Base-by-base conservation (phyloP, 148 eudicot genomes). In the Heliamphora exappendiculata region DNA sequence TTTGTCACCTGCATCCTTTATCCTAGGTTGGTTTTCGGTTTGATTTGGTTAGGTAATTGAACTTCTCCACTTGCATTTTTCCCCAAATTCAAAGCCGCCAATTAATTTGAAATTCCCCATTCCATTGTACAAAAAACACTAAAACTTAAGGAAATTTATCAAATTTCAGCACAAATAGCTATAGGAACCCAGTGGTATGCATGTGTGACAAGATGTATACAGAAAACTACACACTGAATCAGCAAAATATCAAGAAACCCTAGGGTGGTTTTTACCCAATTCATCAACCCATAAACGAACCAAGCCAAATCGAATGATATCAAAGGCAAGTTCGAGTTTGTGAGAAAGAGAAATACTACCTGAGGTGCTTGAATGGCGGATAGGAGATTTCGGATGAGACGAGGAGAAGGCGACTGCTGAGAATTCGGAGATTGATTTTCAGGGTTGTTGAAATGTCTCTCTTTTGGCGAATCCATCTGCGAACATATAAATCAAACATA, bases 301-400 rank as follows among this genome's bases (percentile, higher is more conserved):
- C 37, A 13, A 28, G 20, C 20, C 12, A 55, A 58, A 44, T 19
- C 36, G 70, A 41, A 37, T 1, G 11, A 31, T 9, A 42, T 4
- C 31, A 64, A 3, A 41, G 28, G 24, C 47, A 67, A 20, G 49
- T 7, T 7, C 3, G 7, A 13, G 39, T 22, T 37, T 13, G 29
- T 2, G 50, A 39, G 34, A 67, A 39, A 47, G 77, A 47, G 19
- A 49, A 11, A 44, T 34, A 69, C 41, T 71, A 72, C 80, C 76
- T 78, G 70, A 9, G 80, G 59, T 33, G 80, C 44, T 65, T 72
- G 70, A 50, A 78, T 36, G 36, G 50, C 20, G 10, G 76, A 71
- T 13, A 78, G 41, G 24, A 78, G 80, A 49, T 62, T 41, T 28
- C 17, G 68, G 37, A 72, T 60, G 49, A 36, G 28, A 16, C 26